Evolutionary conservation across 345 rosid species (phyloP), one percentile per base, ranked within the genome.

Genomic region (Punica granatum): DNA sequence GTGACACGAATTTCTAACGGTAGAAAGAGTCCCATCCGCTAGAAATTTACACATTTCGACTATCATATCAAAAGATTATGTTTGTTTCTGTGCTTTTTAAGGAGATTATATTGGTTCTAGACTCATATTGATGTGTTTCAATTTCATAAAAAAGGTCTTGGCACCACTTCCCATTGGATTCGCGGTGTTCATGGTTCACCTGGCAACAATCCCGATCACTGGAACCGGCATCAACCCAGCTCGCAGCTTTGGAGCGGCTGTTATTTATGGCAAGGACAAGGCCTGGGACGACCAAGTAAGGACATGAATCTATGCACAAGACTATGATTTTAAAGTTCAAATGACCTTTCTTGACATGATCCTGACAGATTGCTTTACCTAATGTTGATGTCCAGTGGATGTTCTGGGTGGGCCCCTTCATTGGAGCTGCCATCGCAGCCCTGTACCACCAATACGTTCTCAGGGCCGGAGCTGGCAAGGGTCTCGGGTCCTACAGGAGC

Each of bases 161-260:
- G 84, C 84, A 23, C 84, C 84, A 11, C 77, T 80, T 51, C 84
- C 81, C 19, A 80, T 80, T 35, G 84, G 84, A 25, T 80, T 80
- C 16, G 81, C 84, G 1, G 84, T 80, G 48, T 80, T 80, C 77
- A 75, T 80, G 81, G 81, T 80, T 53, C 84, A 80, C 75, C 30
- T 80, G 41, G 84, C 84, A 31, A 77, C 84, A 0, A 80, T 80
- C 61, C 84, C 84, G 0, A 58, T 80, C 71, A 80, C 81, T 0
- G 84, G 84, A 34, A 80, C 84, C 10, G 79, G 84, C 33, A 80
- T 80, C 42, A 80, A 80, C 74, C 84, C 81, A 0, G 84, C 84
- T 10, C 70, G 84, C 60, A 80, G 84, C 63, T 75, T 80, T 18
- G 84, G 84, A 53, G 84, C 81, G 15, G 81, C 81, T 0, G 81